Base-by-base conservation (phyloP, 495 filamentous ascomycete species). In the Penicillium fimorum region DNA sequence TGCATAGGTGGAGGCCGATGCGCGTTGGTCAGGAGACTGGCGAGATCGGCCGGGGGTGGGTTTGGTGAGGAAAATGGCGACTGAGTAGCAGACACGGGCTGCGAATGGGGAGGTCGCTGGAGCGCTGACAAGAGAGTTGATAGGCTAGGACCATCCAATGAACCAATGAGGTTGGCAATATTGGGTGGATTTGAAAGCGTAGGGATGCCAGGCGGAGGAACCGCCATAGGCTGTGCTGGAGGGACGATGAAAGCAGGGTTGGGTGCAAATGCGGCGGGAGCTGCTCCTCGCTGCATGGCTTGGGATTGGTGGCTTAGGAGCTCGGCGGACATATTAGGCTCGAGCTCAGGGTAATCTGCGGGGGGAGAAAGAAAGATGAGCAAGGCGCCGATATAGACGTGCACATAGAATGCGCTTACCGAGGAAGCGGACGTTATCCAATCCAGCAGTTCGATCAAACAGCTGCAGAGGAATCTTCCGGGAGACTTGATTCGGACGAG, bases 391-490 rank as follows among this genome's bases (percentile, higher is more conserved):
- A 50, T 18, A 55, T 5, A 42, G 51, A 42, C 27, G 25, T 22
- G 25, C 33, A 47, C n/a, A 32, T 4, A 25, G 9, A 20, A 27
- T 38, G 32, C 22, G 66, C 75, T 67, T 60, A 87, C 85, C 85
- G 61, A 92, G 88, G 66, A 87, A 97, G 30, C 80, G 83, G 55
- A 93, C 83, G 56, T 86, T 91, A 56, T 83, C 82, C 38, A 74
- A 76, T 25, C 87, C 89, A 12, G 73, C 79, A 41, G 84, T 86
- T 17, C 93, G 87, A 71, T 92, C 88, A 64, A 97, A 97, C 18
- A 96, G 80, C 63, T 91, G 89, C 25, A 97, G 71, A 2, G 86
- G 79, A 50, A 97, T 87, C 59, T 84, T 88, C 46, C 86, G 84
- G 2, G 78, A 82, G 30, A 77, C 74, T 60, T 96, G 88, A 27